A percentile compares a stretch with the other conserved stretches of the same genome.
phyloP scores from a whole-genome alignment of 106 monocot genomes.

The Platanthera guangdongensis region DNA sequence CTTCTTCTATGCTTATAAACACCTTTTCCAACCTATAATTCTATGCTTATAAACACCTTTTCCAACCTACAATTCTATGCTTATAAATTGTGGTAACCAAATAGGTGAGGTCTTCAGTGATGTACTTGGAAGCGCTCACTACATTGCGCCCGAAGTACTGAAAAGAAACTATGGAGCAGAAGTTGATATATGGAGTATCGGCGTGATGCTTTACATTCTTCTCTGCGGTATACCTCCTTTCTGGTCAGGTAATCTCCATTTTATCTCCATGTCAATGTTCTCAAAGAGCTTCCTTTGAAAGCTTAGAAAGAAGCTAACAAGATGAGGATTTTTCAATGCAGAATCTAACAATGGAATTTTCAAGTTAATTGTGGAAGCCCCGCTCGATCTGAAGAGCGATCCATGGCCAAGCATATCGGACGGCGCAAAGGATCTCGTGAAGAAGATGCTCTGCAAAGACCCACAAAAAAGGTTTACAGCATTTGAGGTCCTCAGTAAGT shows the following conservation, averaged over 20 bases:
- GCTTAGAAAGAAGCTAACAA: neutral
- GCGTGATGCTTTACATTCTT: constrained; percentile 63
- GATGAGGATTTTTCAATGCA: constrained; percentile 6
- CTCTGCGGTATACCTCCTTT: constrained; percentile 66
- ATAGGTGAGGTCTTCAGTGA: constrained; percentile 52
- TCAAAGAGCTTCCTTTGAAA: neutral
- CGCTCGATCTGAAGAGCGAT: constrained; percentile 58
- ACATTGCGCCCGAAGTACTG: constrained; percentile 64
- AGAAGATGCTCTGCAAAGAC: constrained; percentile 55
- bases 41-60: neutral
- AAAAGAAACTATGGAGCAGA: constrained; percentile 60
- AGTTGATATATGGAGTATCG: constrained; percentile 65
- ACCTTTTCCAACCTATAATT: neutral
- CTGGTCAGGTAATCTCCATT: constrained; percentile 44
- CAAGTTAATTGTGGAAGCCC: constrained; percentile 48
- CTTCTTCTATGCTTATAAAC: too few species aligned
- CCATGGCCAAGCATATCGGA: constrained; percentile 69
- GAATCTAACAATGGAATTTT: constrained; percentile 65
- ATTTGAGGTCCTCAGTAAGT: constrained; percentile 66
- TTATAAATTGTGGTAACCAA: neutral
- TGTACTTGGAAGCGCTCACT: constrained; percentile 63
- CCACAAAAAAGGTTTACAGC: constrained; percentile 63
- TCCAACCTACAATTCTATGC: neutral
- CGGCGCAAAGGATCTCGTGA: constrained; percentile 65
- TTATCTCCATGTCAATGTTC: neutral